Conservation (phyloP, 192 early-diverging fungal genomes). For the Geranomyces michiganensis region DNA sequence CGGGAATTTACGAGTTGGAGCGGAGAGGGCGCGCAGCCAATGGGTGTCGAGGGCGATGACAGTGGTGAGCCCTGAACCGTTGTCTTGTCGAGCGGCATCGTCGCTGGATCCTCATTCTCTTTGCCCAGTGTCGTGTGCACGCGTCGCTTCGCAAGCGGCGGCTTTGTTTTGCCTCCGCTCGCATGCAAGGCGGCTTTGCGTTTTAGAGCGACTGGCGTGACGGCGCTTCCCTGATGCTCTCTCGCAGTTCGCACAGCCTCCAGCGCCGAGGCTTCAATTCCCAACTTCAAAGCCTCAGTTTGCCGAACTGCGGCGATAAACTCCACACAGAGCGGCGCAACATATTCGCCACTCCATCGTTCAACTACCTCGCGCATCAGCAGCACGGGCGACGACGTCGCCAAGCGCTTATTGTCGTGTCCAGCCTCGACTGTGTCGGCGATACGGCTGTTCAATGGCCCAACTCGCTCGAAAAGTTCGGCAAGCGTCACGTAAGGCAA, state of each 20-base stretch:
- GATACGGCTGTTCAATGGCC: not conserved
- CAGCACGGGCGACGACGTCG: not conserved
- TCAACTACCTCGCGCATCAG: conserved; percentile 7
- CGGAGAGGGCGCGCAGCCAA: not conserved
- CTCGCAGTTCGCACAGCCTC: not conserved
- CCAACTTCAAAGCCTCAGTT: not conserved
- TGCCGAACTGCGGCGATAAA: not conserved
- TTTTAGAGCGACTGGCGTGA: not conserved
- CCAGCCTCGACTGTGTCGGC: not conserved
- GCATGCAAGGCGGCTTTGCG: not conserved
- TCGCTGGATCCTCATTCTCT: not conserved
- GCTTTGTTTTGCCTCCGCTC: not conserved
- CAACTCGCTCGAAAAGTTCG: conserved; percentile 25
- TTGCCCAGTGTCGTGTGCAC: not conserved
- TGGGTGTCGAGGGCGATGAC: not conserved
- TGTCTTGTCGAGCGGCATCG: not conserved
- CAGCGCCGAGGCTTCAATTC: not conserved
- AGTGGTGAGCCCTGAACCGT: not conserved
- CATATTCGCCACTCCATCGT: conserved; percentile 20
- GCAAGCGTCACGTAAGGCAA: conserved; percentile 20
- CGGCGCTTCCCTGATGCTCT: not conserved
- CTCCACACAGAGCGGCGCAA: not conserved
- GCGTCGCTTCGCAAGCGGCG: not conserved
- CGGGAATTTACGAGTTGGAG: not conserved
- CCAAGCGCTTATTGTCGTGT: not conserved